Base-by-base conservation (phyloP, 495 filamentous ascomycete genomes). In the Staphylotrichum tortipilum region DNA sequence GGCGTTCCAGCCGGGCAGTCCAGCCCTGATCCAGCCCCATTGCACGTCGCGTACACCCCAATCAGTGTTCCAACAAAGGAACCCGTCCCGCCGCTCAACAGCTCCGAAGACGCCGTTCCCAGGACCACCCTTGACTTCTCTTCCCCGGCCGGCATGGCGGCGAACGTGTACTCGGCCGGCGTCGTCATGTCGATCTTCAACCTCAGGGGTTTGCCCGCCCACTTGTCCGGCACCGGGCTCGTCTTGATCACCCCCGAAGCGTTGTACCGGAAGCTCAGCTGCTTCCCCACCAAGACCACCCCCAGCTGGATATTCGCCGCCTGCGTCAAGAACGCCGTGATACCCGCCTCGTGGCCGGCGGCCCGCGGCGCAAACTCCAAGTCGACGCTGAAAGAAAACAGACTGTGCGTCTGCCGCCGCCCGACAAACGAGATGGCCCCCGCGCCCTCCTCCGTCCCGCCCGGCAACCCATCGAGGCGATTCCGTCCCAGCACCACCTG, bases 301-400 rank as follows among this genome's bases (percentile, higher is more conserved):
- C 70, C 71, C 14, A 77, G 54, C 33, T 76, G 67, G 49, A 74
- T 62, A 53, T 73, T 73, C 38, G 68, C 61, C 40, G 54, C 54
- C 54, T 78, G 73, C 15, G 63, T 70, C 19, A 72, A 60, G 61
- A 78, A 78, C 2, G 71, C 59, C 2, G 64, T 58, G 31, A 71
- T 54, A 7, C 68, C 68, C 21, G 61, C 68, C 29, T 71, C 67
- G 40, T 76, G 54, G 55, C 54, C 66, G 4, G 47, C 38, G 3
- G 47, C 39, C 17, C 42, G 54, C 8, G 72, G 73, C 2, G 26
- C 12, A 52, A 72, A 75, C 9, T 59, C 42, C 15, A 75, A 26
- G 43, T 69, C 64, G 5, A 71, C 66, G 36, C 47, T 65, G 47
- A 62, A 76, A 2, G 50, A 60, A 55, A 76, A 78, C 2, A 76